Conservation (phyloP, 495 filamentous ascomycete species). For the Entonaema liquescens region DNA sequence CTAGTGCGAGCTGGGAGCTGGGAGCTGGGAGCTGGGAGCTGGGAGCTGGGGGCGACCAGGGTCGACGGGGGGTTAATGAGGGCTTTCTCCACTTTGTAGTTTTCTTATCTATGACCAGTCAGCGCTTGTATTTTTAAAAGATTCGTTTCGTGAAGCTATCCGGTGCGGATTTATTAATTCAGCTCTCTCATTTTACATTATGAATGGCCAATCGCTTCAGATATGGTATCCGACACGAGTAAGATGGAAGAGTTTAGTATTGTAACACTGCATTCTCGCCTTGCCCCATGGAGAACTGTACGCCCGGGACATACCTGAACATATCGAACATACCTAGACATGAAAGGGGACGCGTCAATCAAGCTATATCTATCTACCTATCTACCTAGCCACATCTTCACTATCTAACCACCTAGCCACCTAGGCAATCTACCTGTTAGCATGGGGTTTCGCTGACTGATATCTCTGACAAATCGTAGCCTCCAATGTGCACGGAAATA, state of each 20-base stretch:
- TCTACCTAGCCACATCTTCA: neutral
- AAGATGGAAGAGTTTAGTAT: neutral
- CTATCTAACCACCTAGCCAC: neutral
- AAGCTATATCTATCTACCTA: neutral
- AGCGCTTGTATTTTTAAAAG: constrained; percentile 1
- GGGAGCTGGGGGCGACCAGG: neutral
- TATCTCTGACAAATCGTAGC: constrained; percentile 32
- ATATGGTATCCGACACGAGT: neutral
- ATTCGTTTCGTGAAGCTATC: neutral
- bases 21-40: constrained; percentile 6
- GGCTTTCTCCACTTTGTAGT: constrained; percentile 18
- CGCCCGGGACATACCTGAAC: too few species aligned
- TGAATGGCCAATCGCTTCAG: neutral
- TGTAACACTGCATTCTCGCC: neutral
- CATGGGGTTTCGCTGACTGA: constrained; percentile 20
- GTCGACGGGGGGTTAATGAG: neutral
- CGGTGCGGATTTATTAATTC: neutral
- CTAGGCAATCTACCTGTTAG: neutral
- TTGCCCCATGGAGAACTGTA: neutral
- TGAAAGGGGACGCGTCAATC: too few species aligned
- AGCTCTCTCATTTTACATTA: neutral
- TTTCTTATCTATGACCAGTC: constrained; percentile 37
- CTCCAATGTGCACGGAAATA: neutral
- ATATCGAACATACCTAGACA: too few species aligned
- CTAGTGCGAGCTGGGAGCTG: constrained; percentile 13